Conservation (phyloP, 768 basidiomycete species). For the Russula foetens region DNA sequence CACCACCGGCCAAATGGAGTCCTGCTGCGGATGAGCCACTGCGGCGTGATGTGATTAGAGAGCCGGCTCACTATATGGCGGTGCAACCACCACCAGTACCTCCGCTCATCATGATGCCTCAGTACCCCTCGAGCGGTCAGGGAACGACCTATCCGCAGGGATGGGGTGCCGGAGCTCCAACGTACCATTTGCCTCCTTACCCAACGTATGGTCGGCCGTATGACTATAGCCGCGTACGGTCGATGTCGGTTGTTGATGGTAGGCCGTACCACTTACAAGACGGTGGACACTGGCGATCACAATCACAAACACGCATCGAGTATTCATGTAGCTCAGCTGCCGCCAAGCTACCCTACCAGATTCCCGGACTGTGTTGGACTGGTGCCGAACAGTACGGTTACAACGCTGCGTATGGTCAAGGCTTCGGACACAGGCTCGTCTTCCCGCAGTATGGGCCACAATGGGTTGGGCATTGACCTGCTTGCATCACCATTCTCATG, state of each 20-base stretch:
- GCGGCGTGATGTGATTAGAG: conserved; percentile 42
- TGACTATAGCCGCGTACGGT: conserved; percentile 11
- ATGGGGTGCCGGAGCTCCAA: conserved; percentile 6
- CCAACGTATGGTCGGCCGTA: conserved; percentile 8
- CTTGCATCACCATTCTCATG: not conserved
- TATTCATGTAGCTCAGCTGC: conserved; percentile 15
- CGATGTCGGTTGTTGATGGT: conserved; percentile 7
- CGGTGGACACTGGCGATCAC: conserved; percentile 6
- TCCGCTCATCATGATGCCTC: conserved; percentile 26
- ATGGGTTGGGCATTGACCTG: conserved; percentile 41
- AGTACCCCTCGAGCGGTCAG: conserved; percentile 24
- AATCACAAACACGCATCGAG: conserved; percentile 17
- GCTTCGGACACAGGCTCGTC: conserved; percentile 36
- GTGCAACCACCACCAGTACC: conserved; percentile 44
- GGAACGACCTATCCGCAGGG: conserved; percentile 8
- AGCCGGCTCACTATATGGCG: conserved; percentile 54
- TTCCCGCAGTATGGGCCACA: conserved; percentile 39
- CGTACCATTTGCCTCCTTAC: conserved; percentile 5
- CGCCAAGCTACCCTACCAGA: conserved; percentile 5
- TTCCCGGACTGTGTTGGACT: conserved; percentile 20
- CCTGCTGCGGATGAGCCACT: conserved; percentile 75
- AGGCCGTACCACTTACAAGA: conserved; percentile 5
- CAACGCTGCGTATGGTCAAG: conserved; percentile 33
- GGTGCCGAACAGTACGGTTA: conserved; percentile 30
- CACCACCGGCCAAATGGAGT: conserved; percentile 77